Evolutionary conservation across 345 rosid species (phyloP).

Genomic region (Gossypium thurberi): DNA sequence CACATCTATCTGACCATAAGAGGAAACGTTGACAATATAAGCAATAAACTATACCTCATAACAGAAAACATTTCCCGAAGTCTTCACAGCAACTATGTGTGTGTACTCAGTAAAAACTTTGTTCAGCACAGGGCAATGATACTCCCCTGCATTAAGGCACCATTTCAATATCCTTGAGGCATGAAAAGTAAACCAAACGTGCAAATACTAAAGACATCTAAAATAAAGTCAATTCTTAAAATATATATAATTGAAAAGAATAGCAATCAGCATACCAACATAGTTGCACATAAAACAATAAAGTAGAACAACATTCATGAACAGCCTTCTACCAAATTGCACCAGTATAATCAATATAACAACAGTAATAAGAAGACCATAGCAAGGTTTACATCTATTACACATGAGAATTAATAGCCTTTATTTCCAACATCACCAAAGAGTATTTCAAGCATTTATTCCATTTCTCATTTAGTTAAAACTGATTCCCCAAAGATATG

Average conservation of each 20-base stretch:
- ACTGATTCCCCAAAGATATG: not conserved
- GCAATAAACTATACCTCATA: slow-evolving; percentile 51
- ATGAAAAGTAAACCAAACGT: slow-evolving; percentile 6
- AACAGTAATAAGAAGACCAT: not conserved
- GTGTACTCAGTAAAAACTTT: slow-evolving; percentile 91
- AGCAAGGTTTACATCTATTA: not conserved
- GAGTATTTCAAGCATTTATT: slow-evolving; percentile 5
- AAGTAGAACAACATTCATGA: not conserved
- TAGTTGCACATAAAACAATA: not conserved
- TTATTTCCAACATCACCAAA: not conserved
- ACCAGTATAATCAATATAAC: not conserved
- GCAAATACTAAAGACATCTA: not conserved
- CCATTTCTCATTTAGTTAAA: not conserved
- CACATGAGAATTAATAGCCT: not conserved
- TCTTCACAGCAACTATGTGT: slow-evolving; percentile 85
- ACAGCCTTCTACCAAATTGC: not conserved
- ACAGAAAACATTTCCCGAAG: slow-evolving; percentile 85
- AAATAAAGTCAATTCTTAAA: not conserved
- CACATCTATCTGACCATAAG: not conserved
- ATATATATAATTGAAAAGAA: not conserved
- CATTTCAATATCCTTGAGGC: not conserved
- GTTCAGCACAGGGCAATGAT: slow-evolving; percentile 81
- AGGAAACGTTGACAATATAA: slow-evolving; percentile 1
- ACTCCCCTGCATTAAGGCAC: slow-evolving; percentile 55
- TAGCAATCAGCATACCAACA: not conserved